These are phyloP conservation scores for Helotiales sp. DNA, from an alignment of 2,329 filamentous ascomycete species.

Conservation along the genomic window DNA sequence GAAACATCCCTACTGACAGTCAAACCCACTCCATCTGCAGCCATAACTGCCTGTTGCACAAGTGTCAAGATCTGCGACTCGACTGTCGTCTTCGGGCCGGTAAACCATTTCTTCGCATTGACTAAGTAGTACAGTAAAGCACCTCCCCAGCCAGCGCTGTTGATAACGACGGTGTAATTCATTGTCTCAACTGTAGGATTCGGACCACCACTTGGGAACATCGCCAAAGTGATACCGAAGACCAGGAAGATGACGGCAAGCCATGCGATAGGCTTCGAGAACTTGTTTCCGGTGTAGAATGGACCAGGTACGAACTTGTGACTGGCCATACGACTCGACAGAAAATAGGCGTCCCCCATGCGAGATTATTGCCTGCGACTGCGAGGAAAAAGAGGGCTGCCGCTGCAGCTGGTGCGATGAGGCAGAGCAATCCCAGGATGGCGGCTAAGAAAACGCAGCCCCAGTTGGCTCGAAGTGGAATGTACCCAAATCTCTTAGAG, in stretches of 20 bases:
- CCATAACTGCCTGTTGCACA: slow-evolving; percentile 38
- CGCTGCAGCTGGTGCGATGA: slow-evolving; percentile 62
- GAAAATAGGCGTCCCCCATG: slow-evolving; percentile 64
- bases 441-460: slow-evolving; percentile 56
- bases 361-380: slow-evolving; percentile 65
- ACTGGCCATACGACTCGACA: slow-evolving; percentile 61
- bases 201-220: slow-evolving; percentile 63
- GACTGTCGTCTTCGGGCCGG: slow-evolving; percentile 62
- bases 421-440: slow-evolving; percentile 60
- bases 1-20: slow-evolving; percentile 6
- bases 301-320: slow-evolving; percentile 61
- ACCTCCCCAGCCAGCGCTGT: slow-evolving; percentile 62
- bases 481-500: slow-evolving; percentile 56
- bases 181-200: slow-evolving; percentile 55
- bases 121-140: slow-evolving; percentile 60
- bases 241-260: slow-evolving; percentile 57
- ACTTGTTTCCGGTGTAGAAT: slow-evolving; percentile 59
- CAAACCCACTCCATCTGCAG: slow-evolving; percentile 35
- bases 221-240: slow-evolving; percentile 60
- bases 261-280: slow-evolving; percentile 59
- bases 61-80: slow-evolving; percentile 45
- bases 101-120: slow-evolving; percentile 64
- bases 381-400: slow-evolving; percentile 63
- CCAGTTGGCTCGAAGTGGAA: slow-evolving; percentile 61
- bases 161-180: slow-evolving; percentile 70